These are phyloP conservation scores for Rubroboletus pulcherrimus DNA, from an alignment of 768 basidiomycete species.

Conservation along the genomic window DNA sequence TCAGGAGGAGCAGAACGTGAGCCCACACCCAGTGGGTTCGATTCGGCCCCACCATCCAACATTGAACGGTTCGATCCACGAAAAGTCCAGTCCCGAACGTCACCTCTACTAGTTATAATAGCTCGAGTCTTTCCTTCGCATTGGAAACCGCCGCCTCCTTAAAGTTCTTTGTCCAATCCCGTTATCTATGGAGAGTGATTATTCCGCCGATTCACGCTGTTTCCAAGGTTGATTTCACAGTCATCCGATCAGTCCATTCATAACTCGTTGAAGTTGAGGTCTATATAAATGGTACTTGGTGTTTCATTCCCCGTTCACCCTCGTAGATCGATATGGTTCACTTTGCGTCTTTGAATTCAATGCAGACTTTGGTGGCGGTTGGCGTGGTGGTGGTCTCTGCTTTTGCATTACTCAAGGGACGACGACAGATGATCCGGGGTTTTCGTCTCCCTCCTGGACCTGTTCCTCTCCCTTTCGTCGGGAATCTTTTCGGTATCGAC, in stretches of 20 bases:
- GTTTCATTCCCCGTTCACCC: background rate
- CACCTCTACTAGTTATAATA: background rate
- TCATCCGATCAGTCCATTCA: background rate
- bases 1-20: too few relatives aligned
- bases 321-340: background rate
- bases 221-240: background rate
- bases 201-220: background rate
- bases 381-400: background rate
- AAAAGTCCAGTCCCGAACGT: too few relatives aligned
- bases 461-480: slow-evolving; percentile 14
- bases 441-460: slow-evolving; percentile 17
- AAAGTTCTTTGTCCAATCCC: background rate
- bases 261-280: background rate
- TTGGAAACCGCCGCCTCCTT: background rate
- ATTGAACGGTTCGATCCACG: too few relatives aligned
- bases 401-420: background rate
- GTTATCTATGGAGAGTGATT: background rate
- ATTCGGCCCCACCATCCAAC: too few relatives aligned
- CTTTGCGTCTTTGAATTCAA: background rate
- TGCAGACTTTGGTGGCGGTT: background rate
- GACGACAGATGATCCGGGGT: background rate
- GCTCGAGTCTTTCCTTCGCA: background rate
- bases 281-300: background rate
- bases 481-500: slow-evolving; percentile 17
- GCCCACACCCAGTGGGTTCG: too few relatives aligned